phyloP scores from a whole-genome alignment of 1,284 basidiomycete species.

The Ceratobasidium sp. region DNA sequence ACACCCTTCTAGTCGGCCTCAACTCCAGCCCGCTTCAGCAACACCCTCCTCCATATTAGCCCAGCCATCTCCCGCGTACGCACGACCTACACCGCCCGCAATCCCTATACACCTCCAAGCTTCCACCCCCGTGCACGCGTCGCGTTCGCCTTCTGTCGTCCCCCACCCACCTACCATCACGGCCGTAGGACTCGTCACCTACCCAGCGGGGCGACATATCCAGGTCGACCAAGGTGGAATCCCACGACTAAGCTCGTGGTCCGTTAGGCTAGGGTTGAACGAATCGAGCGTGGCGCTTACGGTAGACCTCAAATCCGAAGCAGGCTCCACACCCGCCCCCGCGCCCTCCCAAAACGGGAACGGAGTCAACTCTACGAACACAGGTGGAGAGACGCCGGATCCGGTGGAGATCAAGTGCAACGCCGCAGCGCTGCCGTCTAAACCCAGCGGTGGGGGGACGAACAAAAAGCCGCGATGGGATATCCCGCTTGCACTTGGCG shows the following conservation, averaged over 20 bases:
- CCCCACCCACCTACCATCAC: slow-evolving; percentile 27
- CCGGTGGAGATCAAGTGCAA: slow-evolving; percentile 40
- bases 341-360: slow-evolving; percentile 1
- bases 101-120: slow-evolving; percentile 30
- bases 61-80: slow-evolving; percentile 30
- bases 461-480: slow-evolving; percentile 41
- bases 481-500: slow-evolving; percentile 34
- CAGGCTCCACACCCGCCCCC: slow-evolving; percentile 6
- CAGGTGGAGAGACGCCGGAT: slow-evolving; percentile 17
- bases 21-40: slow-evolving; percentile 1
- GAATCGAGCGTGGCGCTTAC: slow-evolving; percentile 22
- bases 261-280: slow-evolving; percentile 8
- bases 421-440: neutral
- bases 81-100: slow-evolving; percentile 24
- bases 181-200: slow-evolving; percentile 11
- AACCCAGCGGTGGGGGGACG: slow-evolving; percentile 2
- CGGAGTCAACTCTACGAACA: slow-evolving; percentile 2
- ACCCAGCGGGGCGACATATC: slow-evolving; percentile 22
- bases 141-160: slow-evolving; percentile 39
- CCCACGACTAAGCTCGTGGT: slow-evolving; percentile 19
- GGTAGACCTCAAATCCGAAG: slow-evolving; percentile 13
- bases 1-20: neutral
- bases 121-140: slow-evolving; percentile 27
- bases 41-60: slow-evolving; percentile 19
- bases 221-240: slow-evolving; percentile 15